These are phyloP conservation scores for Coemansia sp. DNA, from an alignment of 192 early-diverging fungal genomes.

Conservation along the genomic window DNA sequence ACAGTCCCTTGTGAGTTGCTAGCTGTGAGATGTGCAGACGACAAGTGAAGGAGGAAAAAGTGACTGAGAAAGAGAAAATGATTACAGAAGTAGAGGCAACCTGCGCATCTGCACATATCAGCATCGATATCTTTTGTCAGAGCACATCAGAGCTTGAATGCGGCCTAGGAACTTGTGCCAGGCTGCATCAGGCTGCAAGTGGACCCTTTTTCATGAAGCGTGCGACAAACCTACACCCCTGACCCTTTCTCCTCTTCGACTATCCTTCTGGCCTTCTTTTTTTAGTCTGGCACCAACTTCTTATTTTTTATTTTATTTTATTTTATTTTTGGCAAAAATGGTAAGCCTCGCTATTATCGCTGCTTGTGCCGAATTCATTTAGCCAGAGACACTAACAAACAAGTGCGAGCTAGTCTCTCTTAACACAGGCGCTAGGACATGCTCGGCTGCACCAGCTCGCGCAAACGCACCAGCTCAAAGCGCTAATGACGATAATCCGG, in stretches of 20 bases:
- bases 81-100: not conserved
- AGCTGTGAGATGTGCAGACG: not conserved
- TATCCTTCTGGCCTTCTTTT: not conserved
- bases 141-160: slow-evolving; percentile 3
- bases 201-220: not conserved
- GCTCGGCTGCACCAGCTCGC: slow-evolving; percentile 70
- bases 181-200: slow-evolving; percentile 1
- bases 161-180: not conserved
- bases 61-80: not conserved
- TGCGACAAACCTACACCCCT: not conserved
- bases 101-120: not conserved
- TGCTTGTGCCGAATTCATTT: not conserved
- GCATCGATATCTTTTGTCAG: not conserved
- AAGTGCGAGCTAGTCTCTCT: slow-evolving; percentile 26
- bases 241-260: not conserved
- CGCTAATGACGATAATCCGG: slow-evolving; percentile 85
- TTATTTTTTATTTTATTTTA: not conserved
- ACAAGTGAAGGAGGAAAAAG: not conserved
- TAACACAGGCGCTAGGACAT: slow-evolving; percentile 38
- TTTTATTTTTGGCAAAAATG: not conserved
- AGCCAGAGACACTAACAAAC: not conserved
- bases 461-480: slow-evolving; percentile 77
- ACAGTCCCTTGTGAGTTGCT: not conserved
- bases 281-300: too few species aligned
- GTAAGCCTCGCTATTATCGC: not conserved